Base-by-base conservation (phyloP, 2,329 filamentous ascomycete species). In the Fusarium buxicola region DNA sequence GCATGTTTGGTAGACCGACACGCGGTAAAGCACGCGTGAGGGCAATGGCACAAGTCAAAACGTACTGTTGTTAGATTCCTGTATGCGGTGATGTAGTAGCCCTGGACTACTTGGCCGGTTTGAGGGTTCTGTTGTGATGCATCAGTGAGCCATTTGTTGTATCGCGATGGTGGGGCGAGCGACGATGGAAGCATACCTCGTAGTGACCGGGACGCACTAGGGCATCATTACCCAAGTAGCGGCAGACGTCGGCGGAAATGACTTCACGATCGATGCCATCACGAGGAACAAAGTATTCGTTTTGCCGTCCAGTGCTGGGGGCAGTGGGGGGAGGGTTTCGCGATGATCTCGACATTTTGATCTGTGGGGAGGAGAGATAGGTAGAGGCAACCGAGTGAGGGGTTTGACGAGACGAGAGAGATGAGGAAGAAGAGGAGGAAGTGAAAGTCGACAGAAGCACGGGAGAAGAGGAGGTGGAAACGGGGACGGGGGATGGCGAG, bases 211-310 rank as follows among this genome's bases (percentile, higher is more conserved):
- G 90, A 73, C 89, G 88, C 73, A 92, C 90, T 71, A 92, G 84
- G 68, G 91, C 91, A 81, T 94, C 91, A 76, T 92, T 92, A 72
- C 91, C 91, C 69, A 94, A 84, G 75, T 92, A 94, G 74, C 90
- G 89, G 81, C 91, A 93, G 67, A 94, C 92, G 75, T 94, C 91
- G 74, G 90, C 89, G 63, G 91, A 92, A 77, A 94, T 92, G 71
- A 94, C 91, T 77, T 94, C 90, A 70, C 90, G 88, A 75, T 91
- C 90, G 77, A 94, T 94, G 74, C 91, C 90, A 76, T 92, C 89
- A 72, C 89, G 87, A 40, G 89, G 89, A 52, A 93, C 87, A 76
- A 93, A 93, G 75, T 92, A 93, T 78, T 92, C 89, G 77, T 92
- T 92, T 75, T 90, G 86, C 58, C 85, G 84, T 55, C 79, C 77